Conservation (phyloP, 164 flowering plant species). For the Kingdonia uniflora region DNA sequence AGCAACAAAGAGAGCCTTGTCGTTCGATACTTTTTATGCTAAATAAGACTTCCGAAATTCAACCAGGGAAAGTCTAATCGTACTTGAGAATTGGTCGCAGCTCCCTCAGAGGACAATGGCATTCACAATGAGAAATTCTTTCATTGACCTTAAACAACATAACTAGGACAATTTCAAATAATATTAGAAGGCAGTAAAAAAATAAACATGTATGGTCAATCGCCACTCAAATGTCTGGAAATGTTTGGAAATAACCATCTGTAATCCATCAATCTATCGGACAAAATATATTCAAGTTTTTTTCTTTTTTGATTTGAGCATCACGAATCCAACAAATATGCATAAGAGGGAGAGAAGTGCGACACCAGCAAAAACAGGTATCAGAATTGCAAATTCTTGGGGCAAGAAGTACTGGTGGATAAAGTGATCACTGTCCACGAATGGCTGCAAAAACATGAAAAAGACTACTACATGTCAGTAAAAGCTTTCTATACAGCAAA, state of each 20-base stretch:
- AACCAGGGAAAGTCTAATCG: too few relatives aligned
- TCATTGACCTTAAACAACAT: not conserved
- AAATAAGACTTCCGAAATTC: too few relatives aligned
- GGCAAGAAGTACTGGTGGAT: conserved; percentile 84
- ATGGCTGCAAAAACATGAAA: conserved; percentile 50
- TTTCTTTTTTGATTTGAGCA: conserved; percentile 84
- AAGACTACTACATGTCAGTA: not conserved
- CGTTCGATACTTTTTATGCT: too few relatives aligned
- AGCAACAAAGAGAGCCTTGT: too few relatives aligned
- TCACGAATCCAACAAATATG: conserved; percentile 68
- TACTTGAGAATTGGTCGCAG: too few relatives aligned
- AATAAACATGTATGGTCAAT: not conserved
- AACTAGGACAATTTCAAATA: not conserved
- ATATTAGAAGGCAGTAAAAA: not conserved
- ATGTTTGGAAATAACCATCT: not conserved
- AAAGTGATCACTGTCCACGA: conserved; percentile 88
- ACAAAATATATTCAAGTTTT: conserved; percentile 27
- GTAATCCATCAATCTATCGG: not conserved
- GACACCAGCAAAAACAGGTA: conserved; percentile 84
- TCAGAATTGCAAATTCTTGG: conserved; percentile 70
- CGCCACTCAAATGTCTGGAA: not conserved
- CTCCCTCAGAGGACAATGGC: too few relatives aligned
- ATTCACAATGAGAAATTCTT: too few relatives aligned
- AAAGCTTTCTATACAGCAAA: not conserved
- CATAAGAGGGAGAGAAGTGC: conserved; percentile 50